Base-by-base conservation (phyloP, 371 early-diverging fungal genomes). In the Haplosporangium sp. region DNA sequence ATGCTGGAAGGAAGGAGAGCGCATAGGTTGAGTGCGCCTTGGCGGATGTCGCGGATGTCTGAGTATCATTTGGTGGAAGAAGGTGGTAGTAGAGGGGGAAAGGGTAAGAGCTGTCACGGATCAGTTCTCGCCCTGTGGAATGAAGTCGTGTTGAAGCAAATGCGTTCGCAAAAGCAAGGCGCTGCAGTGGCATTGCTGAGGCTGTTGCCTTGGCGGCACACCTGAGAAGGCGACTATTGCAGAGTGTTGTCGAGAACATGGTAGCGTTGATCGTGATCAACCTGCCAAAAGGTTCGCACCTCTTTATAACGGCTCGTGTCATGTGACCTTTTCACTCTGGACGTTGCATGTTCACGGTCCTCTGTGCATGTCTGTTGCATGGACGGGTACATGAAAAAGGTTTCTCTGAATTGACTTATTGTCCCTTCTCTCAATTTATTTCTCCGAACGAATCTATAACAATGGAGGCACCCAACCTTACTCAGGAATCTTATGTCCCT, bases 81-180 rank as follows among this genome's bases (percentile, higher is more conserved):
- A 62, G 59, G 55, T 73, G 73, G 50, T 58, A 73, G 43, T 69
- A 74, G 42, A 74, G 69, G 1, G 80, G 80, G 63, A 62, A 79
- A 6, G 80, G 80, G 53, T 79, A 79, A 46, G 72, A 48, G 7
- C 47, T 42, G 38, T 77, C 77, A 9, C 72, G 64, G 61, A 71
- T 45, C n/a, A 58, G 54, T 43, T 21, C 64, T 29, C 47, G 56
- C 9, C 36, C 21, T 43, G 74, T 37, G 43, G 57, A 60, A 6
- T 55, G 62, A 43, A 55, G 61, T 14, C 60, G 74, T 12, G 46
- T 29, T 21, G 62, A 23, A n/a, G 52, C 50, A 36, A 63, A 10
- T 42, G 59, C n/a, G 37, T 23, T 29, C 13, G 23, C 59, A 59
- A 12, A n/a, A 54, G 21, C 64, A 40, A 21, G 64, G 58, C 7